Conservation (phyloP, 441 rosid genomes). For the Euphorbia corollata region DNA sequence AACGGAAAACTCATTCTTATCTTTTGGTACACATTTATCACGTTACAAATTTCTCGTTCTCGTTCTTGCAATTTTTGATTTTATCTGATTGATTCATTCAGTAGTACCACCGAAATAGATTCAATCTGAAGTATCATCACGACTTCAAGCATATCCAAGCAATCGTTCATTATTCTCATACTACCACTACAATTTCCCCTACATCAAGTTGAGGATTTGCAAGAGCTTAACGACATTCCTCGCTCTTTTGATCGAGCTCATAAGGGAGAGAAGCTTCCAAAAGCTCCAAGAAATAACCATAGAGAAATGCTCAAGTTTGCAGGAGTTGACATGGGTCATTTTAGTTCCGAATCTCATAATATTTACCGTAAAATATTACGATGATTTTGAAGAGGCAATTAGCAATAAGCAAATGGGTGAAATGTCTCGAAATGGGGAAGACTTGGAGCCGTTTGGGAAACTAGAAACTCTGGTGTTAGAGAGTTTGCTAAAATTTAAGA, state of each 20-base stretch:
- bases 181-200: too few species aligned
- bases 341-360: conserved; percentile 3
- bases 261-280: not conserved
- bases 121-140: too few species aligned
- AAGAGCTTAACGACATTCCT: not conserved
- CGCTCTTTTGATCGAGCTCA: not conserved
- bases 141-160: too few species aligned
- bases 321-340: conserved; percentile 16
- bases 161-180: too few species aligned
- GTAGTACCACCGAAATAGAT: too few species aligned
- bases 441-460: not conserved
- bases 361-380: not conserved
- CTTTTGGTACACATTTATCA: too few species aligned
- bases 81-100: too few species aligned
- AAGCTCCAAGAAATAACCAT: not conserved
- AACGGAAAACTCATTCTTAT: too few species aligned
- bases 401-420: not conserved
- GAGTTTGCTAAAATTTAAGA: not conserved
- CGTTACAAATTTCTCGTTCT: too few species aligned
- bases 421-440: not conserved
- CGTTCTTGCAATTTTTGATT: too few species aligned
- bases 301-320: not conserved
- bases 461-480: not conserved
- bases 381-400: not conserved
- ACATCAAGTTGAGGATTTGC: not conserved